These are phyloP conservation scores for Aaosphaeria pasadenensis DNA, from an alignment of 2,329 filamentous ascomycete genomes.

Conservation along the genomic window DNA sequence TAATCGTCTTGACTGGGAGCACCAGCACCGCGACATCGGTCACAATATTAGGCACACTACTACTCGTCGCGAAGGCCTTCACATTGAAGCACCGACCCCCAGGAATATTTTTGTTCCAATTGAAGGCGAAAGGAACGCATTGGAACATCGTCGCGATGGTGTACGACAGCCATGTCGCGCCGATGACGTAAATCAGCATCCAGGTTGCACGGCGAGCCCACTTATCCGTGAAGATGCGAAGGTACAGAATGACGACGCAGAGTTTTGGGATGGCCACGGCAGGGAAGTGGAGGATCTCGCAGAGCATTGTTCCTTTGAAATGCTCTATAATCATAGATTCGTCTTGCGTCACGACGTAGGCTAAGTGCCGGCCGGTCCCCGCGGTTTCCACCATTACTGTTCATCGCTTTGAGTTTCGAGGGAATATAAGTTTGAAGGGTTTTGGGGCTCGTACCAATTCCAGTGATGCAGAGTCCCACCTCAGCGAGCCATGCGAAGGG, in stretches of 20 bases:
- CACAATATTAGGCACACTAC: slow-evolving; percentile 23
- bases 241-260: slow-evolving; percentile 19
- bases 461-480: slow-evolving; percentile 15
- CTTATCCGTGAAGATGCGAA: slow-evolving; percentile 24
- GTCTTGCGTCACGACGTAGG: slow-evolving; percentile 11
- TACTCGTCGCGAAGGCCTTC: slow-evolving; percentile 15
- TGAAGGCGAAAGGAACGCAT: slow-evolving; percentile 20
- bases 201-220: slow-evolving; percentile 17
- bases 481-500: slow-evolving; percentile 21
- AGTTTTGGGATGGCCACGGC: slow-evolving; percentile 28
- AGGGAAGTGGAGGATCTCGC: slow-evolving; percentile 21
- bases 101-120: slow-evolving; percentile 24
- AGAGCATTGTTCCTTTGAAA: slow-evolving; percentile 20
- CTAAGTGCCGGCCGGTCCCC: slow-evolving; percentile 20
- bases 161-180: slow-evolving; percentile 18
- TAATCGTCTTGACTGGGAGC: slow-evolving; percentile 18
- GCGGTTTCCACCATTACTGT: slow-evolving; percentile 21
- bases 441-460: slow-evolving; percentile 10
- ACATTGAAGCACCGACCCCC: slow-evolving; percentile 20
- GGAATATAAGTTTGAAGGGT: neutral
- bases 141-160: slow-evolving; percentile 19
- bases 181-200: slow-evolving; percentile 13
- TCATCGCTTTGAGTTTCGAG: neutral
- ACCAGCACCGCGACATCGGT: slow-evolving; percentile 20
- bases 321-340: slow-evolving; percentile 12